Evolutionary conservation across 1,284 basidiomycete species (phyloP), one percentile per base, ranked within the genome.

Genomic region (Cryptococcus jaspeensis): DNA sequence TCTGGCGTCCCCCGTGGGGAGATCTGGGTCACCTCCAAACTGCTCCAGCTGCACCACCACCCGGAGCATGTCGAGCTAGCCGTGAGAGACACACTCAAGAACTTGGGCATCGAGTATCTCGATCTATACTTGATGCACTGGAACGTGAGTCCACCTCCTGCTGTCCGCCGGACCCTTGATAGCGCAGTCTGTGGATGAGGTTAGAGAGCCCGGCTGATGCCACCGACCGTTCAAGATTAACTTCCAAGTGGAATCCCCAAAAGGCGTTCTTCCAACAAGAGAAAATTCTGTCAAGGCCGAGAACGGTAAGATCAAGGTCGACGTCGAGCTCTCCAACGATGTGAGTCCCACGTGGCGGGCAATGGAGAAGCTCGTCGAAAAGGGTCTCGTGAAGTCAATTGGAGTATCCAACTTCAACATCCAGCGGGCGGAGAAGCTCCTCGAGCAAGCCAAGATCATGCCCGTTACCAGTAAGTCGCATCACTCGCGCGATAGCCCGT

Each of bases 111-210:
- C 5, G 81, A 83, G 38, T 92, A 92, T 76, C 82, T 92, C 56
- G 88, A 93, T 74, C 80, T 93, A 53, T 89, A 86, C 73, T 81
- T 93, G 56, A 86, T 91, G 85, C 89, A 92, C 79, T 90, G 85
- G 86, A 71, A 71, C 81, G 82, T 61, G 66, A 76, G 72, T 69
- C 6, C 4, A 23, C 5, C 18, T 28, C 15, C 44, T 3, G n/a
- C 23, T 44, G 42, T 12, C 2, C n/a, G n/a, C n/a, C n/a, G n/a
- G n/a, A n/a, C n/a, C n/a, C n/a, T n/a, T n/a, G n/a, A n/a, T n/a
- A n/a, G n/a, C n/a, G n/a, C n/a, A n/a, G n/a, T n/a, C n/a, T n/a
- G n/a, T n/a, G n/a, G n/a, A n/a, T n/a, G n/a, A n/a, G n/a, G n/a
- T n/a, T n/a, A n/a, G n/a, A n/a, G 28, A 4, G 28, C 28, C n/a